These are phyloP conservation scores for sunflower (Helianthus annuus) DNA, from an alignment of 129 eudicot species.

Conservation along the genomic window HanXRQr2.0-SUNRISE NC_035444.2:153632069-153632568, in stretches of 20 bases:
- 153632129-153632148: slow-evolving; percentile 27
- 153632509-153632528: no score
- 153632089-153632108: slow-evolving; percentile 64
- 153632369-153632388: no score
- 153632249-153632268: slow-evolving; percentile 62
- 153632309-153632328: background rate
- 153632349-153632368: no score
- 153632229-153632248: slow-evolving; percentile 52
- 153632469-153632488: no score
- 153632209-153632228: slow-evolving; percentile 62
- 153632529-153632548: no score
- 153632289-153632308: slow-evolving; percentile 49
- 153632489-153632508: no score
- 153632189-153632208: slow-evolving; percentile 54
- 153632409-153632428: no score
- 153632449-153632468: no score
- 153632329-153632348: no score
- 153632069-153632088: slow-evolving; percentile 58
- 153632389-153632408: no score
- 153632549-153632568: no score
- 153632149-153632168: slow-evolving; percentile 8
- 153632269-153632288: slow-evolving; percentile 74
- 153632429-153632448: no score
- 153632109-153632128: slow-evolving; percentile 58
- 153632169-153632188: slow-evolving; percentile 6